Percentiles rank a stretch among this genome's conserved stretches.
These are phyloP conservation scores for Chlamydomonas reinhardtii DNA, from an alignment of 163 green algal species.

Conservation along the genomic window DNA sequence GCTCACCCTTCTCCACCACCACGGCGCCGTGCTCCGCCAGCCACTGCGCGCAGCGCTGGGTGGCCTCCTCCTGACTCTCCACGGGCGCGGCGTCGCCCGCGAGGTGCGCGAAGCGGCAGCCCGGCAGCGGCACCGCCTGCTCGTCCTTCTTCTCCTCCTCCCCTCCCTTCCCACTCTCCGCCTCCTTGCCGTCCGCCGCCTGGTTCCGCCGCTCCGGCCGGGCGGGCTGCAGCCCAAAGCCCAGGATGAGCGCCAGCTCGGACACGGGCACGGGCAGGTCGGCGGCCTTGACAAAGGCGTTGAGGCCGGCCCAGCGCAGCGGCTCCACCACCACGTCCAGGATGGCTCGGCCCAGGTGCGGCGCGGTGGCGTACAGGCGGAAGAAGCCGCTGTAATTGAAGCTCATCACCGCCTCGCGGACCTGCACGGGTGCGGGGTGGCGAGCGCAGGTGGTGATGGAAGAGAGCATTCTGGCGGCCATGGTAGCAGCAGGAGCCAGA, in stretches of 20 bases:
- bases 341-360: conserved; percentile 81
- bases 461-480: no score
- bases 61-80: conserved; percentile 32
- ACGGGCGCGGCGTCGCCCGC: conserved; percentile 43
- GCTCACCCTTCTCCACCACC: conserved; percentile 62
- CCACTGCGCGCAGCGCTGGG: conserved; percentile 77
- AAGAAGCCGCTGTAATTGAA: conserved; percentile 73
- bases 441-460: no score
- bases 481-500: no score
- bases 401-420: conserved; percentile 51
- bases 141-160: background rate
- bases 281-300: conserved; percentile 77
- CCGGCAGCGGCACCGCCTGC: conserved; percentile 59
- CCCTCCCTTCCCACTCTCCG: background rate
- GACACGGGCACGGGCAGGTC: conserved; percentile 75
- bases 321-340: conserved; percentile 79
- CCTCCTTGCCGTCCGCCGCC: background rate
- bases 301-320: conserved; percentile 78
- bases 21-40: conserved; percentile 81
- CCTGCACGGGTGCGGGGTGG: no score
- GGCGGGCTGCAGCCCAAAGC: conserved; percentile 67
- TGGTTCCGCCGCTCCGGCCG: background rate
- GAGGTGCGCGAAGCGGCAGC: conserved; percentile 65
- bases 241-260: conserved; percentile 76
- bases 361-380: conserved; percentile 82